Evolutionary conservation across 352 stramenopile species (phyloP).

Genomic region (Phytophthora sp.): DNA sequence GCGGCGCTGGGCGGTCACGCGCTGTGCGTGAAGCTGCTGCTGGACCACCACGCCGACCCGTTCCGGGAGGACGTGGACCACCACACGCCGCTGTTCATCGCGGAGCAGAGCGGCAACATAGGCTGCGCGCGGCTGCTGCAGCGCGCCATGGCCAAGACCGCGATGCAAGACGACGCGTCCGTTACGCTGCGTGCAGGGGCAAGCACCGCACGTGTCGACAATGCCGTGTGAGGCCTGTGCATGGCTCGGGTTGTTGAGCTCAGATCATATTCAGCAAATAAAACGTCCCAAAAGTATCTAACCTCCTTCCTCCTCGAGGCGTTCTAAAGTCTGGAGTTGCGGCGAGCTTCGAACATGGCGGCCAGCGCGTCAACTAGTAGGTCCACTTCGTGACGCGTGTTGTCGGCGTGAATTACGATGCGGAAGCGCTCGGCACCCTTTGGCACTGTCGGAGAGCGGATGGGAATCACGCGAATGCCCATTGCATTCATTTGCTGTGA

Average conservation of each 20-base stretch:
- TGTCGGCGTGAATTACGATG: constrained; percentile 96
- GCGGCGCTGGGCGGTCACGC: constrained; percentile 74
- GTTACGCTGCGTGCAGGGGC: constrained; percentile 69
- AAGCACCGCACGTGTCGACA: constrained; percentile 56
- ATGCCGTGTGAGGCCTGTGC: constrained; percentile 58
- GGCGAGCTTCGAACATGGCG: constrained; percentile 44
- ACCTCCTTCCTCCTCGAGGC: background rate
- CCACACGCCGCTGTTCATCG: constrained; percentile 67
- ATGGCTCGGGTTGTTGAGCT: background rate
- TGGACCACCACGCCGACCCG: constrained; percentile 81
- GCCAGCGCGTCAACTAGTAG: constrained; percentile 58
- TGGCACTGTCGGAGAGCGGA: constrained; percentile 95
- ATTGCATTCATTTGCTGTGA: constrained; percentile 62
- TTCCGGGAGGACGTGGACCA: constrained; percentile 84
- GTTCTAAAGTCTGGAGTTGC: constrained; percentile 43
- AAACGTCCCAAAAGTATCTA: constrained; percentile 12
- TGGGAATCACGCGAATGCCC: constrained; percentile 93
- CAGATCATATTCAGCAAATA: constrained; percentile 26
- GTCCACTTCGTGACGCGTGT: constrained; percentile 89
- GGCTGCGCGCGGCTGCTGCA: constrained; percentile 76
- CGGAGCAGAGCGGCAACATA: constrained; percentile 79
- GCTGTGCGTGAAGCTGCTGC: constrained; percentile 80
- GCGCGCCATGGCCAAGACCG: constrained; percentile 78
- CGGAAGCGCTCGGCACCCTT: constrained; percentile 94
- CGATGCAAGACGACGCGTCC: constrained; percentile 55